Evolutionary conservation across 2,329 filamentous ascomycete genomes (phyloP).

Genomic region (Verticillium alfalfae): DNA sequence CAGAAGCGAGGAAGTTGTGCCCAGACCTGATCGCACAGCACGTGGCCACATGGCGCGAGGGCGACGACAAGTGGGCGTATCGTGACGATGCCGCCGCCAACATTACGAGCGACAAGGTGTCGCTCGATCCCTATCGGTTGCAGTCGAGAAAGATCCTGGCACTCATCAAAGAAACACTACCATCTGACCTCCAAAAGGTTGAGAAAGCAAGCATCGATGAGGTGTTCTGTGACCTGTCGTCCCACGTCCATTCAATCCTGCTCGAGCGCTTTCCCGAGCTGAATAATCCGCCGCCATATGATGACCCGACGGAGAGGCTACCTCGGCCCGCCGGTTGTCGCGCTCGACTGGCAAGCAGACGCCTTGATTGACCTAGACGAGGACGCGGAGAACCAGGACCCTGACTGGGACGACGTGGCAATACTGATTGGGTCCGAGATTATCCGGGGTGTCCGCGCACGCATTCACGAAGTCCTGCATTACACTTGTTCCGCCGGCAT

Average conservation of each 20-base stretch:
- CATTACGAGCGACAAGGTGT: conserved; percentile 88
- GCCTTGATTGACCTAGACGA: conserved; percentile 74
- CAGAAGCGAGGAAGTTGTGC: conserved; percentile 81
- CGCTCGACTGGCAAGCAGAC: conserved; percentile 78
- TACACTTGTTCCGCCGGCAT: conserved; percentile 93
- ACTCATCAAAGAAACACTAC: conserved; percentile 69
- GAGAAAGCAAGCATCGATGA: conserved; percentile 97
- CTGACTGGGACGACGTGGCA: conserved; percentile 94
- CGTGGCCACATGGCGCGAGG: conserved; percentile 91
- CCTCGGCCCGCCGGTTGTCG: conserved; percentile 66
- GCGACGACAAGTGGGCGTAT: conserved; percentile 89
- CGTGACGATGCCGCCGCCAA: conserved; percentile 72
- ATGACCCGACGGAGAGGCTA: conserved; percentile 65
- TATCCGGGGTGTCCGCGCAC: conserved; percentile 66
- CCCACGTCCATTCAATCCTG: conserved; percentile 71
- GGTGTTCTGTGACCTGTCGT: conserved; percentile 87
- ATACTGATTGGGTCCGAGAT: conserved; percentile 87
- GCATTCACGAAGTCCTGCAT: conserved; percentile 63
- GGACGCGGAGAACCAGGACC: conserved; percentile 71
- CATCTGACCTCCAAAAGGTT: conserved; percentile 61
- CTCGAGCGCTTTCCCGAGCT: conserved; percentile 75
- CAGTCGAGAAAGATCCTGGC: conserved; percentile 79
- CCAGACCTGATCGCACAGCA: conserved; percentile 82
- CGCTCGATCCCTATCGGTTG: conserved; percentile 82
- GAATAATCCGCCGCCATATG: conserved; percentile 59